Conservation (phyloP, 768 basidiomycete genomes). For the Boletus tomentosulus region DNA sequence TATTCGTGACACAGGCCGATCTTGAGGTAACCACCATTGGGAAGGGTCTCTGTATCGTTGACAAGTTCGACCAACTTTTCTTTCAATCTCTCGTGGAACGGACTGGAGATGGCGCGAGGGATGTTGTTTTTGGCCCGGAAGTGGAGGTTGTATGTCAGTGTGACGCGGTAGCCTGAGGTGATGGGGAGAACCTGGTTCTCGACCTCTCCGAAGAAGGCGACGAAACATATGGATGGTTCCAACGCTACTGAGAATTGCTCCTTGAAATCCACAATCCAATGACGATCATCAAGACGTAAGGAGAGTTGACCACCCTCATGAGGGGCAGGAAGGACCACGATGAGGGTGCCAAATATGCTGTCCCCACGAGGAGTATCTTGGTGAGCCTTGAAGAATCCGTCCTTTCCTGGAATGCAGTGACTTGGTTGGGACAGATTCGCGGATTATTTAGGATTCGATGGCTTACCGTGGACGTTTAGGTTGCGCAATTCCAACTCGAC, state of each 20-base stretch:
- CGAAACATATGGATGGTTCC: constrained; percentile 29
- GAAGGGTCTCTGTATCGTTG: constrained; percentile 25
- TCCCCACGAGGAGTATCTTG: no score
- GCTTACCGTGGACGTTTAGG: constrained; percentile 42
- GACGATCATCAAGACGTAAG: constrained; percentile 32
- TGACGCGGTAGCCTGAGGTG: constrained; percentile 39
- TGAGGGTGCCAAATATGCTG: no score
- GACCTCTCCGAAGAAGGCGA: constrained; percentile 42
- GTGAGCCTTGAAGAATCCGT: constrained; percentile 48
- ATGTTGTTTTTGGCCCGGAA: not conserved
- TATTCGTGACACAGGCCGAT: constrained; percentile 35
- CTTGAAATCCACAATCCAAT: constrained; percentile 38
- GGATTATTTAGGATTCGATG: not conserved
- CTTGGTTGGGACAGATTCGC: not conserved
- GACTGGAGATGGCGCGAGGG: not conserved
- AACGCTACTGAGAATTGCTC: not conserved
- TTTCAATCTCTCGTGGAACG: constrained; percentile 1
- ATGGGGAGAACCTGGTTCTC: constrained; percentile 43
- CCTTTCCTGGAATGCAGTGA: constrained; percentile 10
- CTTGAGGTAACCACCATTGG: constrained; percentile 30
- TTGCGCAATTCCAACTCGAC: constrained; percentile 37
- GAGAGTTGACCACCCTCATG: constrained; percentile 37
- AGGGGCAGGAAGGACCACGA: no score
- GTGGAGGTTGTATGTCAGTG: constrained; percentile 39
- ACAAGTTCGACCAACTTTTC: constrained; percentile 14